Base-by-base conservation (phyloP, 495 filamentous ascomycete species). In the Chaetomium fimeti region DNA sequence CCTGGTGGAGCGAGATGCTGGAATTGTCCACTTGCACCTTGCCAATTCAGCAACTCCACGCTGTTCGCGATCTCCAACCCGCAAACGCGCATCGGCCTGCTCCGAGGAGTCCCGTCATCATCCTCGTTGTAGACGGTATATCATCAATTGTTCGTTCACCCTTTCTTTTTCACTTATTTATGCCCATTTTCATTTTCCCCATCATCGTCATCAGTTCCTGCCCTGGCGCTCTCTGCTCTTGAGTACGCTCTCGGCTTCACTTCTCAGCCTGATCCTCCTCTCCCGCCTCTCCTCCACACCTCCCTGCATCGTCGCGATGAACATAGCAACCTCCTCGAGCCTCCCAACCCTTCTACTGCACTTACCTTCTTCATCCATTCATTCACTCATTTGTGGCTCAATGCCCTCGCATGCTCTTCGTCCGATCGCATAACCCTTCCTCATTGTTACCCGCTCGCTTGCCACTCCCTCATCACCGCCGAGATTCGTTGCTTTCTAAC, bases 401-500 rank as follows among this genome's bases (percentile, higher is more conserved):
- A 68, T 72, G 74, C 68, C 69, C 69, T n/a, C 62, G 18, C 57
- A 38, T 18, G 68, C 67, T 71, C 47, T 53, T 52, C 51, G 57
- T 60, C 61, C 62, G 67, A 56, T 68, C 66, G 56, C 66, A 60
- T 71, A 54, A 16, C 42, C 66, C 56, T 61, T 62, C 51, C 62
- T 67, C 64, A 61, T 61, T 60, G 47, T 72, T 69, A 64, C 72
- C 68, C 38, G 45, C 69, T 65, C 38, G 45, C 69, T 65, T 70
- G 66, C 69, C 71, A 64, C 62, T 70, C 60, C 57, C 66, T 52
- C 66, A 32, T 68, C 67, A 65, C 67, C 61, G 42, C 72, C 66
- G 42, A 75, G 73, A 43, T 16, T 49, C 45, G 70, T 74, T 40
- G 32, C 74, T 64, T 75, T 82, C 79, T 82, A 82, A 82, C 79